phyloP scores from a whole-genome alignment of 306 rosid genomes.

The Glycine latifolia region DNA sequence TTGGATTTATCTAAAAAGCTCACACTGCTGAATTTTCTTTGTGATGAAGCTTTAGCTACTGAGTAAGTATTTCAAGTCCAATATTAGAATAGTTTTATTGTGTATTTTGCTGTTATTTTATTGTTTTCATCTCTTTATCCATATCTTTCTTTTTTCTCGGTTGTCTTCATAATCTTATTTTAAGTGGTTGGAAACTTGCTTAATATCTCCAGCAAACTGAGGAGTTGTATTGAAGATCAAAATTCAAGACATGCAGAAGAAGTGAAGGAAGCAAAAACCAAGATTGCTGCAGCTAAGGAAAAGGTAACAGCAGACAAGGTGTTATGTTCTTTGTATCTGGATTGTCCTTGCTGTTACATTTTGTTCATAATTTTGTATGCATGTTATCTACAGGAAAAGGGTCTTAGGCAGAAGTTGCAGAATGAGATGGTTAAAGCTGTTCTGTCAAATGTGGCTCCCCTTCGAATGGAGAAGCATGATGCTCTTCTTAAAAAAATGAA shows the following conservation, averaged over 20 bases:
- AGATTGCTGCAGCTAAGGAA: conserved; percentile 51
- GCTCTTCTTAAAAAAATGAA: conserved; percentile 53
- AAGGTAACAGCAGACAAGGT: conserved; percentile 42
- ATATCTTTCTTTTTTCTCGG: neutral
- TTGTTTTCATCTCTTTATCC: neutral
- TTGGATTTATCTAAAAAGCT: conserved; percentile 51
- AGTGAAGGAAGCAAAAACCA: conserved; percentile 41
- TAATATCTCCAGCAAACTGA: conserved; percentile 48
- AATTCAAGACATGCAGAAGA: conserved; percentile 34
- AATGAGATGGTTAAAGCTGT: conserved; percentile 55
- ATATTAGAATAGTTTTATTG: neutral
- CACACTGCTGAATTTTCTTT: conserved; percentile 46
- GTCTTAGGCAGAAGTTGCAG: conserved; percentile 42
- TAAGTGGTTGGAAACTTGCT: conserved; percentile 10
- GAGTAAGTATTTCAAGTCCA: conserved; percentile 44
- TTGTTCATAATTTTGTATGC: neutral
- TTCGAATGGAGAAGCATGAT: conserved; percentile 39
- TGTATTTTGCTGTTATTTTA: conserved; percentile 1
- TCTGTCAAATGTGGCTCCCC: conserved; percentile 37
- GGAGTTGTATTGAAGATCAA: conserved; percentile 46
- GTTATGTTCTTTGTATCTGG: conserved; percentile 10
- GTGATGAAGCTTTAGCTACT: conserved; percentile 55
- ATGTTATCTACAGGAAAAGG: conserved; percentile 45
- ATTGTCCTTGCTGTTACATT: neutral
- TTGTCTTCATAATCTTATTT: conserved; percentile 27